A percentile compares a stretch with the other conserved stretches of the same genome.
phyloP scores from a whole-genome alignment of 345 rosid species.

The Camelina hispida region DNA sequence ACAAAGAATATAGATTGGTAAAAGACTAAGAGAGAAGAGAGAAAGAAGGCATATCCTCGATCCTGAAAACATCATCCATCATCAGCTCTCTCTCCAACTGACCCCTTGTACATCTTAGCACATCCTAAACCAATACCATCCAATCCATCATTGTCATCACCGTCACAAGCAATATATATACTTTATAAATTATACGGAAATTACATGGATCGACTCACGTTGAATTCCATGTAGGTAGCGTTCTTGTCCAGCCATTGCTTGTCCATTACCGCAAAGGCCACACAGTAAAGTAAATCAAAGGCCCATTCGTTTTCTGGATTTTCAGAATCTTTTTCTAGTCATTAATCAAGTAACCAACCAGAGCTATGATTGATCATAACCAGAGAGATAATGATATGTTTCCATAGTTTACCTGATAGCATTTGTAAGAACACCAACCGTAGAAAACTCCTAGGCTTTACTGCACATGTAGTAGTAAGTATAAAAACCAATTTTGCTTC shows the following conservation, averaged over 20 bases:
- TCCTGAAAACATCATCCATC: constrained; percentile 72
- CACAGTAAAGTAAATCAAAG: constrained; percentile 90
- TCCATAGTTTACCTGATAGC: constrained; percentile 66
- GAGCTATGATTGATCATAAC: neutral
- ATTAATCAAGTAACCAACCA: neutral
- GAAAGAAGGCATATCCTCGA: constrained; percentile 93
- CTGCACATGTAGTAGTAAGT: constrained; percentile 48
- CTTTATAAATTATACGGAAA: neutral
- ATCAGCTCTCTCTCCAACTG: constrained; percentile 88
- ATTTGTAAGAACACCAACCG: constrained; percentile 80
- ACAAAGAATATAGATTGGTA: constrained; percentile 4
- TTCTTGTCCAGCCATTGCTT: constrained; percentile 89
- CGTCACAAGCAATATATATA: neutral
- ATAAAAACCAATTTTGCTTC: neutral
- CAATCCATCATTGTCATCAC: neutral
- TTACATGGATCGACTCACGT: constrained; percentile 57
- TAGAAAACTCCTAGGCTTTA: constrained; percentile 77
- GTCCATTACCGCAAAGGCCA: constrained; percentile 89
- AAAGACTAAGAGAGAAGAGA: constrained; percentile 57
- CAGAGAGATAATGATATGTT: neutral
- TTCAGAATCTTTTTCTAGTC: neutral
- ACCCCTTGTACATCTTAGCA: constrained; percentile 71
- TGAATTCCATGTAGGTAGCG: constrained; percentile 96
- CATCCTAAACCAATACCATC: constrained; percentile 53
- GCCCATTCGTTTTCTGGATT: constrained; percentile 86